phyloP scores from a whole-genome alignment of 768 basidiomycete genomes.

The Scleroderma citrinum region DNA sequence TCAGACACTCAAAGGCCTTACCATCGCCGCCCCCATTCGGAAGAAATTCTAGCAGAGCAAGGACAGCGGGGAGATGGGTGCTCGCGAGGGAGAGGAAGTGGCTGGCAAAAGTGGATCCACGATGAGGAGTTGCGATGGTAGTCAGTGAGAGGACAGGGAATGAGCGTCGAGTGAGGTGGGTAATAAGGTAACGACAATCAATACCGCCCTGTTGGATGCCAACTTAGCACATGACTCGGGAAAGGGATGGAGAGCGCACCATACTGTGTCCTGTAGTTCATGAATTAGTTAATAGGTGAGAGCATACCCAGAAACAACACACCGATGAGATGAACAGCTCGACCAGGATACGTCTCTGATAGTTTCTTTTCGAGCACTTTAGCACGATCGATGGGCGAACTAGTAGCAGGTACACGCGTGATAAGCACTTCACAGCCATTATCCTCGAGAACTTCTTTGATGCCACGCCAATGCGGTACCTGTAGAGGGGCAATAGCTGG shows the following conservation, averaged over 20 bases:
- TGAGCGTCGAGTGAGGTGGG: conserved; percentile 68
- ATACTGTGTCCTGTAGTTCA: conserved; percentile 59
- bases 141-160: conserved; percentile 86
- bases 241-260: conserved; percentile 35
- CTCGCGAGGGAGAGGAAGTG: conserved; percentile 77
- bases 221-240: background rate
- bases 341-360: conserved; percentile 71
- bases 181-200: conserved; percentile 86
- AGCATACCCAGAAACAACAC: conserved; percentile 9
- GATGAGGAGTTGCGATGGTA: conserved; percentile 92
- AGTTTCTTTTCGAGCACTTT: conserved; percentile 84
- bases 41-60: conserved; percentile 72
- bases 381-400: conserved; percentile 82
- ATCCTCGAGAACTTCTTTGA: conserved; percentile 85
- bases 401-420: conserved; percentile 90
- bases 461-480: conserved; percentile 95
- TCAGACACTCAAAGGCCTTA: conserved; percentile 86
- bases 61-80: conserved; percentile 59
- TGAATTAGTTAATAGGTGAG: conserved; percentile 4
- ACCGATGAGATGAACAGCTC: conserved; percentile 85
- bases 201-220: conserved; percentile 70
- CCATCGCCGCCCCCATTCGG: conserved; percentile 95
- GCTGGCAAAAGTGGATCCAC: conserved; percentile 90
- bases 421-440: conserved; percentile 89
- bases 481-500: conserved; percentile 73